Percentiles rank a stretch among this genome's conserved stretches.
Conservation (phyloP, 2,329 filamentous ascomycete species). For the Xylaria sp. region DNA sequence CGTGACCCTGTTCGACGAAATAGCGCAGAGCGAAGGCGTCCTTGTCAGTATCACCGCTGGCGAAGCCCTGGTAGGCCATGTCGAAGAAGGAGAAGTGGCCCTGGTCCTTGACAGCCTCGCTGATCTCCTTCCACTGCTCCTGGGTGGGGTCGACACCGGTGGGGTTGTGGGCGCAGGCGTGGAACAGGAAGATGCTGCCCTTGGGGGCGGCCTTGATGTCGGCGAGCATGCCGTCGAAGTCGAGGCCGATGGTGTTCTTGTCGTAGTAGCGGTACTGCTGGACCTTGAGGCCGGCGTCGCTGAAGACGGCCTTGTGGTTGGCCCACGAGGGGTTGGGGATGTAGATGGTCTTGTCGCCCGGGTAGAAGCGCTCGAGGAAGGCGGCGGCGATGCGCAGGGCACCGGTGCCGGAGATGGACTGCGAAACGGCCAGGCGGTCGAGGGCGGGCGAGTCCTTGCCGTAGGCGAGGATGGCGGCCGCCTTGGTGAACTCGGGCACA, state of each 20-base stretch:
- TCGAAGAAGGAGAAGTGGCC: constrained; percentile 97
- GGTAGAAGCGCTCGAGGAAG: constrained; percentile 93
- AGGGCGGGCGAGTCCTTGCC: constrained; percentile 82
- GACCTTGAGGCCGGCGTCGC: constrained; percentile 88
- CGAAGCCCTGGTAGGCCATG: constrained; percentile 99
- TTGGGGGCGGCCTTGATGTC: constrained; percentile 91
- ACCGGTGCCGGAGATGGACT: constrained; percentile 98
- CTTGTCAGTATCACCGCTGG: constrained; percentile 88
- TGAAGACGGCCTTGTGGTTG: constrained; percentile 97
- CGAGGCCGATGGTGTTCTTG: constrained; percentile 97
- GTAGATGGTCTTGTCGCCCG: constrained; percentile 93
- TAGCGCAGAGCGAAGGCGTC: constrained; percentile 94
- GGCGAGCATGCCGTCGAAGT: constrained; percentile 92
- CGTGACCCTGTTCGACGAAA: constrained; percentile 93
- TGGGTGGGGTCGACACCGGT: constrained; percentile 93
- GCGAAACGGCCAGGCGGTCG: constrained; percentile 86
- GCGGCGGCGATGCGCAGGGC: constrained; percentile 93
- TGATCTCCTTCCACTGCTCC: constrained; percentile 94
- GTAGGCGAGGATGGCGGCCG: constrained; percentile 91
- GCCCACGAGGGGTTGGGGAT: constrained; percentile 97
- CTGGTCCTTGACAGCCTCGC: constrained; percentile 83
- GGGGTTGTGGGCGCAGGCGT: constrained; percentile 98
- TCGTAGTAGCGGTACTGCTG: constrained; percentile 99
- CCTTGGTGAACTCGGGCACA: constrained; percentile 91
- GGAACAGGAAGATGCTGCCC: constrained; percentile 90